phyloP scores from a whole-genome alignment of 108 stramenopile genomes.

The Chaetoceros tenuissimus region DNA sequence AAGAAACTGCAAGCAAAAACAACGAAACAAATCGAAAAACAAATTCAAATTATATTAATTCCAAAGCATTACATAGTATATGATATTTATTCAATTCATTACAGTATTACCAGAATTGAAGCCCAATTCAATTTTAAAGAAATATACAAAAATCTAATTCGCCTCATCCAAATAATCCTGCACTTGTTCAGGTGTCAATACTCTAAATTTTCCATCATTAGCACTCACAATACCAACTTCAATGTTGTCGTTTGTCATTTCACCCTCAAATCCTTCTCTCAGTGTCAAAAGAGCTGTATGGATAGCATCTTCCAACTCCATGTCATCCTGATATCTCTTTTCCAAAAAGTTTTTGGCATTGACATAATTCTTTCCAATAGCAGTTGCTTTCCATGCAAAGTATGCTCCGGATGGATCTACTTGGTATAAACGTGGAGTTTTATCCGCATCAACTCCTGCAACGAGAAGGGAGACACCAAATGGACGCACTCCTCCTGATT shows the following conservation, averaged over 20 bases:
- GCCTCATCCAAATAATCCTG: slow-evolving; percentile 98
- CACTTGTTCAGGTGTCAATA: slow-evolving; percentile 96
- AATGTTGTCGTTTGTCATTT: slow-evolving; percentile 98
- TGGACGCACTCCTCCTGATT: slow-evolving; percentile 96
- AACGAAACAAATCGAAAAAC: too few species aligned
- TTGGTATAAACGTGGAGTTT: slow-evolving; percentile 85
- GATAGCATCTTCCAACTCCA: slow-evolving; percentile 99
- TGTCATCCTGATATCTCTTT: slow-evolving; percentile 90
- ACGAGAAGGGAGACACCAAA: slow-evolving; percentile 94
- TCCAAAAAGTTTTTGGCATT: slow-evolving; percentile 98
- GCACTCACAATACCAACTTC: slow-evolving; percentile 91
- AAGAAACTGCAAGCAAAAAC: too few species aligned
- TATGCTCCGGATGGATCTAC: slow-evolving; percentile 98
- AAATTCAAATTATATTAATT: too few species aligned
- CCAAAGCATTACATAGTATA: too few species aligned
- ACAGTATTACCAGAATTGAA: too few species aligned
- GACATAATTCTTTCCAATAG: slow-evolving; percentile 97
- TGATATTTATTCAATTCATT: too few species aligned
- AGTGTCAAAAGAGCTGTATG: slow-evolving; percentile 97
- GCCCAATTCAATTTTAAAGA: too few species aligned
- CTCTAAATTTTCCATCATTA: slow-evolving; percentile 81
- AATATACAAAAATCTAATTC: slow-evolving; percentile 25
- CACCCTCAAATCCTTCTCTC: slow-evolving; percentile 98
- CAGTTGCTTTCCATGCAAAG: slow-evolving; percentile 99
- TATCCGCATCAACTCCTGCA: slow-evolving; percentile 92